These are phyloP conservation scores for Tuber umbilicatum DNA, from an alignment of 495 filamentous ascomycete species.

Conservation along the genomic window DNA sequence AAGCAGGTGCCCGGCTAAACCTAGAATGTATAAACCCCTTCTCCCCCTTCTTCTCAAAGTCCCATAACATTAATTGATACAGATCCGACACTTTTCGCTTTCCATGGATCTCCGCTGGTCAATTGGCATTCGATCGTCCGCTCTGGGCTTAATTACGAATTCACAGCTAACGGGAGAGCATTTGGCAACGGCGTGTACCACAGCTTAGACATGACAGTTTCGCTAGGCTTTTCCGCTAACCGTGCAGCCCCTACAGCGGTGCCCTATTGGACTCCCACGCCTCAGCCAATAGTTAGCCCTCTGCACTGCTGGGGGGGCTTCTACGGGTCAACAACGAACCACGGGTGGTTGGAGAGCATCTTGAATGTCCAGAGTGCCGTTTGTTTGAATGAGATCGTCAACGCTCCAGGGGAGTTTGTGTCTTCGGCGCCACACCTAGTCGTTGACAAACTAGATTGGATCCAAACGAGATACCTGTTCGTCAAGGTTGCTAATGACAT, in stretches of 20 bases:
- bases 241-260: background rate
- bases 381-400: conserved; percentile 85
- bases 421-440: conserved; percentile 58
- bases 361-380: conserved; percentile 56
- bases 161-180: conserved; percentile 57
- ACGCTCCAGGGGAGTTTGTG: conserved; percentile 58
- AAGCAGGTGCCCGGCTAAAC: conserved; percentile 44
- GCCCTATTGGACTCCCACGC: background rate
- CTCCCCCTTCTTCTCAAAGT: background rate
- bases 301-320: background rate
- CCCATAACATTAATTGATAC: conserved; percentile 7
- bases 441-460: conserved; percentile 74
- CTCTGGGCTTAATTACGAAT: conserved; percentile 67
- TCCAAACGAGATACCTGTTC: conserved; percentile 84
- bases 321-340: background rate
- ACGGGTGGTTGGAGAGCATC: conserved; percentile 58
- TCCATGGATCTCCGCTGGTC: conserved; percentile 66
- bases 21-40: conserved; percentile 33
- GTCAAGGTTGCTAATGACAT: conserved; percentile 45
- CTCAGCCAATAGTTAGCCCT: background rate
- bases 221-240: conserved; percentile 50
- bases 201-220: conserved; percentile 53
- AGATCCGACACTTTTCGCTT: conserved; percentile 72
- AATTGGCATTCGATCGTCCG: conserved; percentile 94
- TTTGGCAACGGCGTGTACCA: conserved; percentile 81